Conservation (phyloP, 768 basidiomycete genomes). For the Leucogyrophana mollusca region DNA sequence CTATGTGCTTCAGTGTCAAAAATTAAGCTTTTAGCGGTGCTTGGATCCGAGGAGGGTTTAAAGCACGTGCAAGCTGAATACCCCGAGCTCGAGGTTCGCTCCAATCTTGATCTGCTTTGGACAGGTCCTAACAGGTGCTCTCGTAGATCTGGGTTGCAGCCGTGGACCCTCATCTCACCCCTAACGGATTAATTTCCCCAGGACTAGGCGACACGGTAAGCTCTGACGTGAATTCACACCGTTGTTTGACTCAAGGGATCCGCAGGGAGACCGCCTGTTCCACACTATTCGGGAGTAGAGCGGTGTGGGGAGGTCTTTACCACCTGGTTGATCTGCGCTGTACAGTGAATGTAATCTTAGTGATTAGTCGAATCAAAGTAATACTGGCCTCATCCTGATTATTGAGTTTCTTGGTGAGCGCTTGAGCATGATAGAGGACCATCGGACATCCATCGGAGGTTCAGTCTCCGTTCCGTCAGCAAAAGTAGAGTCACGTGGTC, state of each 20-base stretch:
- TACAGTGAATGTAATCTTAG: background rate
- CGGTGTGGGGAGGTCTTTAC: background rate
- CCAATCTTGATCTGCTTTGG: no score
- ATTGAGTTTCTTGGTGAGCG: no score
- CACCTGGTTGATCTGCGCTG: background rate
- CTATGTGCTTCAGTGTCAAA: constrained; percentile 44
- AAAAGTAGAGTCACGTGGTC: constrained; percentile 24
- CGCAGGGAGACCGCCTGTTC: constrained; percentile 82
- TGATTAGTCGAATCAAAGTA: no score
- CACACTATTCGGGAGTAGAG: constrained; percentile 55
- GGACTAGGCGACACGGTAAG: constrained; percentile 89
- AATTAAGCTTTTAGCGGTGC: constrained; percentile 80
- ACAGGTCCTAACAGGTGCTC: no score
- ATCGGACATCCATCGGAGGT: background rate
- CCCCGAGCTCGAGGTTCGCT: constrained; percentile 75
- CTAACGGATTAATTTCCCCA: constrained; percentile 79
- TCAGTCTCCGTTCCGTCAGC: constrained; percentile 3
- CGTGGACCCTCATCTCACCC: constrained; percentile 70
- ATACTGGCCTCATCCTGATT: no score
- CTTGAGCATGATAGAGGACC: no score
- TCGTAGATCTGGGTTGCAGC: constrained; percentile 93
- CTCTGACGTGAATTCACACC: constrained; percentile 10
- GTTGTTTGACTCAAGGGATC: background rate
- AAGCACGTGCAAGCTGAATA: constrained; percentile 58
- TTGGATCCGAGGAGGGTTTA: constrained; percentile 78